Conservation (phyloP, 1,284 basidiomycete species). For the Malassezia pachydermatis region DNA sequence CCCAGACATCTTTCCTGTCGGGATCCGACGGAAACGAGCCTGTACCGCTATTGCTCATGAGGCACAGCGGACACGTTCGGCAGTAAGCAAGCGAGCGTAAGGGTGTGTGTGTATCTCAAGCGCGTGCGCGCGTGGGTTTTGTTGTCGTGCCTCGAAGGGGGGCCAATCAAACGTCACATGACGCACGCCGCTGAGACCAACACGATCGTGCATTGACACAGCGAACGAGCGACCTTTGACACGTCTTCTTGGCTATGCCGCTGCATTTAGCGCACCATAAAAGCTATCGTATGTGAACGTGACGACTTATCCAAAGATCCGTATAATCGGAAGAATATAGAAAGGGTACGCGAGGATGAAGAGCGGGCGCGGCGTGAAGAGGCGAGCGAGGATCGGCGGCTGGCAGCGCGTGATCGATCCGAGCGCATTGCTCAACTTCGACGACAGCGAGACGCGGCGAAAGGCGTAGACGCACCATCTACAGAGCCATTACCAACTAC, state of each 20-base stretch:
- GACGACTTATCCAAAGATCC: slow-evolving; percentile 49
- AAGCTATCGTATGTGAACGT: slow-evolving; percentile 56
- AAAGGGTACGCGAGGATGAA: slow-evolving; percentile 66
- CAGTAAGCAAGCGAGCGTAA: neutral
- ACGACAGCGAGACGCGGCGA: slow-evolving; percentile 5
- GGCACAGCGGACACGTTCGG: neutral
- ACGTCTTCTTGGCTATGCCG: too few species aligned
- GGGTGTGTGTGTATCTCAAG: too few species aligned
- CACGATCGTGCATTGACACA: too few species aligned
- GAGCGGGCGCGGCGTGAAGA: slow-evolving; percentile 54
- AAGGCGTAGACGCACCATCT: neutral
- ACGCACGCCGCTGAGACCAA: too few species aligned
- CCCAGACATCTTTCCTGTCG: slow-evolving; percentile 78
- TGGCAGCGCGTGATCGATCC: slow-evolving; percentile 49
- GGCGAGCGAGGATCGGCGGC: slow-evolving; percentile 60
- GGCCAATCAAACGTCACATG: too few species aligned
- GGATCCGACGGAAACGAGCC: slow-evolving; percentile 55
- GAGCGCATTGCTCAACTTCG: slow-evolving; percentile 5
- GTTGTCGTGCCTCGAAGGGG: too few species aligned
- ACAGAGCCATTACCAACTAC: neutral
- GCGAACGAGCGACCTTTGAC: too few species aligned
- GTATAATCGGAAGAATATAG: slow-evolving; percentile 71
- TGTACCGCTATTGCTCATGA: slow-evolving; percentile 1
- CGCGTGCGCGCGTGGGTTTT: too few species aligned
- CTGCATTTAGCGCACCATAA: slow-evolving; percentile 61